Evolutionary conservation across 2,329 filamentous ascomycete species (phyloP).

Genomic region (Neonectria ditissima): DNA sequence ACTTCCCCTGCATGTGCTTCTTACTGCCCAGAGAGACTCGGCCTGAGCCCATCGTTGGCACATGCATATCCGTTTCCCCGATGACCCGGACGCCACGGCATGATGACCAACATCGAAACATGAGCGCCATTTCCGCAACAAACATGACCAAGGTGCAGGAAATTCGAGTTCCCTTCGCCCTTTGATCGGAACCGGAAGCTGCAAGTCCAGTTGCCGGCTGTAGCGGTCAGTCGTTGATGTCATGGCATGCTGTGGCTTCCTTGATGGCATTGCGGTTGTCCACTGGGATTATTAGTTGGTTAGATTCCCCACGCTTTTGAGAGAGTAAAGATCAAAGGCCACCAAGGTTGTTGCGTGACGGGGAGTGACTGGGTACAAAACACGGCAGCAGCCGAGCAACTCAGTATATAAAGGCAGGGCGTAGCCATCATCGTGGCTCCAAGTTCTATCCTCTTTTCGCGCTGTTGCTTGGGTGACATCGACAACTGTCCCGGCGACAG

Average conservation of each 20-base stretch:
- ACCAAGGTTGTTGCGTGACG: constrained; percentile 16
- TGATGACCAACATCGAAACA: not conserved
- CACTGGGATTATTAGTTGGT: not conserved
- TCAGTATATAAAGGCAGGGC: constrained; percentile 11
- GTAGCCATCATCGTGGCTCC: not conserved
- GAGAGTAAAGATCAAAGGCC: constrained; percentile 6
- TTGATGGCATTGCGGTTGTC: constrained; percentile 3
- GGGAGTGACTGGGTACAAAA: not conserved
- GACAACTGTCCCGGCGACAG: not conserved
- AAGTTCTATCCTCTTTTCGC: not conserved
- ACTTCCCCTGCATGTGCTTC: not conserved
- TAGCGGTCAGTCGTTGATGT: constrained; percentile 12
- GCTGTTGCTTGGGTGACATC: not conserved
- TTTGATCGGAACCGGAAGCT: constrained; percentile 8
- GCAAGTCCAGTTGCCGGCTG: constrained; percentile 7
- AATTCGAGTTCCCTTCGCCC: not conserved
- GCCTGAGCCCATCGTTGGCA: constrained; percentile 13
- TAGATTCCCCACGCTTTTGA: not conserved
- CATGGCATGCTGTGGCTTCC: not conserved
- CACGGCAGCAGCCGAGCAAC: not conserved
- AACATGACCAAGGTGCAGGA: not conserved
- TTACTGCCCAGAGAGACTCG: not conserved
- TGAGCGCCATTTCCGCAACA: not conserved
- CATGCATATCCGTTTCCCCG: constrained; percentile 18
- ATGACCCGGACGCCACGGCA: not conserved